These are phyloP conservation scores for Fusarium marasasianum DNA, from an alignment of 2,329 filamentous ascomycete genomes.

Conservation along the genomic window DNA sequence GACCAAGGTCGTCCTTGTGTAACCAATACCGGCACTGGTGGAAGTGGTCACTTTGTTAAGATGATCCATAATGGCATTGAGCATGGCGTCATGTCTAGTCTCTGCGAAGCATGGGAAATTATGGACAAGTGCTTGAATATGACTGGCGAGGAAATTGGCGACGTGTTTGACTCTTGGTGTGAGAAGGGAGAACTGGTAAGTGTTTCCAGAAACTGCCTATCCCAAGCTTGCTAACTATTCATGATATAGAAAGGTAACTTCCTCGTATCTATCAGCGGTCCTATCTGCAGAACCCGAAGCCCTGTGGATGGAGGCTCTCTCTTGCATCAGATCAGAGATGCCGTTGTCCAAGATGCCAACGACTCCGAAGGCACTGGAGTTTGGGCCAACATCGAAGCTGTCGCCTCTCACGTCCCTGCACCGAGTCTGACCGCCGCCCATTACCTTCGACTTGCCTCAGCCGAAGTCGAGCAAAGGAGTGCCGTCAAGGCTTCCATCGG, in stretches of 20 bases:
- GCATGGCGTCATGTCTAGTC: slow-evolving; percentile 73
- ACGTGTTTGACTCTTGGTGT: slow-evolving; percentile 70
- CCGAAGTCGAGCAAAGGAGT: slow-evolving; percentile 65
- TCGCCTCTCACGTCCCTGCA: slow-evolving; percentile 68
- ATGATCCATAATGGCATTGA: slow-evolving; percentile 82
- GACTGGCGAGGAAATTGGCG: slow-evolving; percentile 67
- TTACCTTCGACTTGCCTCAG: slow-evolving; percentile 70
- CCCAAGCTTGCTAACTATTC: neutral
- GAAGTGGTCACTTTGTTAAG: slow-evolving; percentile 77
- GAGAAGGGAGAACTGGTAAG: slow-evolving; percentile 60
- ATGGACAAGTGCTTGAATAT: slow-evolving; percentile 68
- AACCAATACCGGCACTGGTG: slow-evolving; percentile 66
- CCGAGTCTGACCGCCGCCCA: slow-evolving; percentile 72
- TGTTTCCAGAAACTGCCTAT: neutral
- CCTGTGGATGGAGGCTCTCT: slow-evolving; percentile 57
- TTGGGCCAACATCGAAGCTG: slow-evolving; percentile 71
- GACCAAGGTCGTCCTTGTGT: slow-evolving; percentile 66
- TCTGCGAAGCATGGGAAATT: slow-evolving; percentile 72
- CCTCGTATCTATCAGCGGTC: slow-evolving; percentile 69
- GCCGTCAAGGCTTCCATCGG: slow-evolving; percentile 50
- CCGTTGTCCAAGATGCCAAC: slow-evolving; percentile 75
- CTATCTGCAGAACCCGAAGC: slow-evolving; percentile 65
- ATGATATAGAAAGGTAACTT: slow-evolving; percentile 60
- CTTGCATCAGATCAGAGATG: slow-evolving; percentile 71
- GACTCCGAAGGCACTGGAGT: slow-evolving; percentile 73